Conservation (phyloP, 1,284 basidiomycete genomes). For the Ceratobasidium theobromae region DNA sequence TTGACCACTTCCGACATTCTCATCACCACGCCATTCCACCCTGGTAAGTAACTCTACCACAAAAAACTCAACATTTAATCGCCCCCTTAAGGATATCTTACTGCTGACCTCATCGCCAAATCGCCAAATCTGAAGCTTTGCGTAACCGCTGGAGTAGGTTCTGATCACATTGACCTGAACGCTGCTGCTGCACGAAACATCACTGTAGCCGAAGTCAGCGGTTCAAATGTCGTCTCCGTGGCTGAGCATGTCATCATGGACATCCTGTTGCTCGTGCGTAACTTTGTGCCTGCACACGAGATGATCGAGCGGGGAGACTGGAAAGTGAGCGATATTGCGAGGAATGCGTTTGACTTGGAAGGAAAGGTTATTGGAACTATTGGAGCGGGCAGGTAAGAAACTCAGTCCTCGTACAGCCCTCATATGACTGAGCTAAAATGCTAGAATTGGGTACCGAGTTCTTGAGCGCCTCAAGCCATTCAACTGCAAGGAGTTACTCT, state of each 20-base stretch:
- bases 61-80: background rate
- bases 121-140: constrained; percentile 91
- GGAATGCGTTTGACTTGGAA: constrained; percentile 86
- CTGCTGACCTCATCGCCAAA: constrained; percentile 44
- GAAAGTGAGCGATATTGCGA: constrained; percentile 81
- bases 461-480: constrained; percentile 87
- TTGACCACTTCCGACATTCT: constrained; percentile 79
- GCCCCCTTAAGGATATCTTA: background rate
- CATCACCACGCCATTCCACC: constrained; percentile 93
- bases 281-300: constrained; percentile 81
- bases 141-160: constrained; percentile 92
- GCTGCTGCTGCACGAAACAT: constrained; percentile 81
- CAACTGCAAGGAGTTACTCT: constrained; percentile 87
- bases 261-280: constrained; percentile 83
- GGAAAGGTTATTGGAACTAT: constrained; percentile 89
- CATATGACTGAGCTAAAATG: background rate
- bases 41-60: constrained; percentile 83
- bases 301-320: constrained; percentile 85
- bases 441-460: constrained; percentile 84
- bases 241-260: constrained; percentile 88
- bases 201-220: constrained; percentile 80
- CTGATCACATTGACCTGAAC: constrained; percentile 90
- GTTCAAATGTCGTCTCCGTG: constrained; percentile 87
- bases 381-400: constrained; percentile 60
- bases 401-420: background rate